Conservation (phyloP, 805 yeast species). For the Schizosaccharomyces japonicus region DNA sequence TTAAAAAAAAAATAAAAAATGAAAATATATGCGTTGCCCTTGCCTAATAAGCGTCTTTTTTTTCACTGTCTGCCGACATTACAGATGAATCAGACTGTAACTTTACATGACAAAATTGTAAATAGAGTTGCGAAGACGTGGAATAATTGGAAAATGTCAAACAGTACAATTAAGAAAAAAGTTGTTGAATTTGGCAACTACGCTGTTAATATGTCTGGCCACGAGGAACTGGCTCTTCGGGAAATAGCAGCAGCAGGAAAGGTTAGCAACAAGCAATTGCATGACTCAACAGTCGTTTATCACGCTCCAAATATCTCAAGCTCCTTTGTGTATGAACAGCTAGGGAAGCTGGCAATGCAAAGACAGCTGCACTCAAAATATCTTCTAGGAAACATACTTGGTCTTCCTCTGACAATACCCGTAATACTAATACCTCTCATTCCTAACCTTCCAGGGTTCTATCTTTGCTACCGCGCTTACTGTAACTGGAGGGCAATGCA, state of each 20-base stretch:
- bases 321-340: neutral
- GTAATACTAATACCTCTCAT: neutral
- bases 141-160: neutral
- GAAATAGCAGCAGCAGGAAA: neutral
- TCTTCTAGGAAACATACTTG: neutral
- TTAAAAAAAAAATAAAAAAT: neutral
- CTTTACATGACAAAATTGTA: neutral
- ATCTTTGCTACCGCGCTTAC: slow-evolving; percentile 1
- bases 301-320: neutral
- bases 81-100: neutral
- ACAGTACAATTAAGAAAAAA: neutral
- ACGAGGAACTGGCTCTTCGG: neutral
- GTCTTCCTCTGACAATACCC: slow-evolving; percentile 1
- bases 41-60: neutral
- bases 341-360: neutral
- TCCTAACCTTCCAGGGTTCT: slow-evolving; percentile 4
- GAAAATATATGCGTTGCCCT: neutral
- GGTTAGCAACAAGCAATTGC: neutral
- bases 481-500: neutral
- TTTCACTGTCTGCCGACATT: neutral
- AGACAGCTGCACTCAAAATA: neutral
- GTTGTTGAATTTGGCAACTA: neutral
- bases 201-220: neutral
- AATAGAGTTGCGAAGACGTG: neutral
- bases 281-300: neutral